phyloP scores from a whole-genome alignment of 2,329 filamentous ascomycete genomes.

The Chaetothyriales sp. region DNA sequence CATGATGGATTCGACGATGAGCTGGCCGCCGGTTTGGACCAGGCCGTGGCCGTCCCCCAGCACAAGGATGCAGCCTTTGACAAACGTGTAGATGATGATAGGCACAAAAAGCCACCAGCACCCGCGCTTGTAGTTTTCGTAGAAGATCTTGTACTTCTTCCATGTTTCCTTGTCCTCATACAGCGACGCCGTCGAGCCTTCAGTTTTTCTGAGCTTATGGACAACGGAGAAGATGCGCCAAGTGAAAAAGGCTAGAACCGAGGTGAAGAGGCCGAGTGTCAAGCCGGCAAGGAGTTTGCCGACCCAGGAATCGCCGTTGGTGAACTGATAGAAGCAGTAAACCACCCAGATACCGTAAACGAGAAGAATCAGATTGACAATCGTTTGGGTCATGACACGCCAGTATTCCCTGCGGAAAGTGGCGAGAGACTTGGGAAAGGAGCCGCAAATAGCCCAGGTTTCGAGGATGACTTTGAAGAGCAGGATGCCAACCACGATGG shows the following conservation, averaged over 20 bases:
- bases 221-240: constrained; percentile 71
- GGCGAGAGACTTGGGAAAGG: constrained; percentile 61
- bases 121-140: constrained; percentile 82
- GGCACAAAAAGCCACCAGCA: constrained; percentile 98
- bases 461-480: constrained; percentile 86
- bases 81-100: constrained; percentile 75
- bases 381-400: constrained; percentile 74
- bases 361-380: constrained; percentile 77
- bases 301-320: constrained; percentile 82
- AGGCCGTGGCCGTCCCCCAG: constrained; percentile 74
- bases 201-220: constrained; percentile 53
- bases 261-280: constrained; percentile 68
- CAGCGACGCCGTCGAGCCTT: constrained; percentile 58
- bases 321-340: constrained; percentile 94
- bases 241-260: constrained; percentile 64
- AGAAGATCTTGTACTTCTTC: constrained; percentile 94
- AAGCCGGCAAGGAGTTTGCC: constrained; percentile 70
- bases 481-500: constrained; percentile 71
- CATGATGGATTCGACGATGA: constrained; percentile 68
- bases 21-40: constrained; percentile 61
- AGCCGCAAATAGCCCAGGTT: constrained; percentile 76
- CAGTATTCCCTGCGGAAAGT: constrained; percentile 94
- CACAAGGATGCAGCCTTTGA: constrained; percentile 73
- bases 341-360: constrained; percentile 91
- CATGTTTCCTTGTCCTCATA: constrained; percentile 83